Evolutionary conservation across 2,329 filamentous ascomycete genomes (phyloP), one percentile per base, ranked within the genome.

Genomic region (Metarhizium sp.): DNA sequence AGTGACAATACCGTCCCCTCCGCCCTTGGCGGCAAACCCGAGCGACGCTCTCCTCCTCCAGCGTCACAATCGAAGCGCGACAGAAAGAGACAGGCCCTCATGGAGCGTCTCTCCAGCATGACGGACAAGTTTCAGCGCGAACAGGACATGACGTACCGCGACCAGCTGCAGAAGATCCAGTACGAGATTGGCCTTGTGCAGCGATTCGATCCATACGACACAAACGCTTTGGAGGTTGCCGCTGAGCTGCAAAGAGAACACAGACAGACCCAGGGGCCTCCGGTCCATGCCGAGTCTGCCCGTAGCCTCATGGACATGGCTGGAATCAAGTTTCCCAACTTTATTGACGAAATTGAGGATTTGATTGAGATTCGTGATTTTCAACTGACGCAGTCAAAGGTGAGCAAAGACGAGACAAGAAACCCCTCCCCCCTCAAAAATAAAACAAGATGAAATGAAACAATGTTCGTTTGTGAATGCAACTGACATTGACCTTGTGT

Each of bases 111-210:
- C 6, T 80, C 83, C 45, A 81, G 85, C 55, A 84, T 96, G 71
- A 85, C 86, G 54, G 83, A 87, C 54, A 85, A 85, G 61, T 92
- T 96, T 71, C 82, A 84, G 60, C 82, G 86, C 59, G 91, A 95
- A 66, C 82, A 89, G 60, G 90, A 96, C 69, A 77, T 81, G 59
- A 85, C 90, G 64, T 97, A 95, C 71, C 85, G 92, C 59, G 88
- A 94, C 61, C 90, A 96, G 71, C 80, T 96, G 2, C 87, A 94
- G 65, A 90, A 90, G 61, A 84, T 96, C n/a, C 92, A 96, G 72
- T 85, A 90, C 60, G 92, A 96, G 70, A 91, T 92, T 73, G 89
- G 82, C 57, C 79, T 95, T 49, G 90, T 96, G 61, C 85, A 90
- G 69, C 85, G 88, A 62, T 88, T 94, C 53, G 87, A 96, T 65